Conservation (phyloP, 257 asterid genomes). For the Capsicum baccatum region DNA sequence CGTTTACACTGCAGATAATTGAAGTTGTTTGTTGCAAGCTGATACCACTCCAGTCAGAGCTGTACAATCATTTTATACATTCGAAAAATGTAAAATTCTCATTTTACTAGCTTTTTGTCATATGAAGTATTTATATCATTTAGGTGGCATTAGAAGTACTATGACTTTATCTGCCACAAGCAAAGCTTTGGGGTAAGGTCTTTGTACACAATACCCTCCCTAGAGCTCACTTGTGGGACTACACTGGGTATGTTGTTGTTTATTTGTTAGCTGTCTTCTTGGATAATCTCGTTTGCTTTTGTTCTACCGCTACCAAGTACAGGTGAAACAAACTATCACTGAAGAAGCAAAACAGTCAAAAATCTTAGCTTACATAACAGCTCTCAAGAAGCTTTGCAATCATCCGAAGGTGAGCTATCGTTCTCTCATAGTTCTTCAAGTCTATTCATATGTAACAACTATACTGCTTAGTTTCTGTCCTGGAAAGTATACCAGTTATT, state of each 20-base stretch:
- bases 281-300: constrained; percentile 26
- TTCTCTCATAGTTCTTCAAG: constrained; percentile 19
- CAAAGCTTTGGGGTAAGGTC: no score
- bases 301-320: constrained; percentile 37
- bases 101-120: constrained; percentile 24
- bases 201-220: no score
- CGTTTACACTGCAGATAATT: constrained; percentile 59
- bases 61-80: constrained; percentile 91
- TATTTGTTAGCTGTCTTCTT: background rate
- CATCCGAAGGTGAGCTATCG: constrained; percentile 83
- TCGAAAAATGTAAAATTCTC: constrained; percentile 78
- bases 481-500: background rate
- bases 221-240: no score
- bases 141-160: background rate
- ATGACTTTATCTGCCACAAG: no score
- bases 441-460: constrained; percentile 3
- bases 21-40: constrained; percentile 98
- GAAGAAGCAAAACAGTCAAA: constrained; percentile 82
- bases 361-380: constrained; percentile 93
- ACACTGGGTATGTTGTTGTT: no score
- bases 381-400: constrained; percentile 96
- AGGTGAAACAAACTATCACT: constrained; percentile 90
- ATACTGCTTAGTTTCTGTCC: background rate
- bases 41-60: constrained; percentile 78
- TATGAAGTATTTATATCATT: constrained; percentile 32